Conservation (phyloP, 2,329 filamentous ascomycete species). For the Xylaria sp. region DNA sequence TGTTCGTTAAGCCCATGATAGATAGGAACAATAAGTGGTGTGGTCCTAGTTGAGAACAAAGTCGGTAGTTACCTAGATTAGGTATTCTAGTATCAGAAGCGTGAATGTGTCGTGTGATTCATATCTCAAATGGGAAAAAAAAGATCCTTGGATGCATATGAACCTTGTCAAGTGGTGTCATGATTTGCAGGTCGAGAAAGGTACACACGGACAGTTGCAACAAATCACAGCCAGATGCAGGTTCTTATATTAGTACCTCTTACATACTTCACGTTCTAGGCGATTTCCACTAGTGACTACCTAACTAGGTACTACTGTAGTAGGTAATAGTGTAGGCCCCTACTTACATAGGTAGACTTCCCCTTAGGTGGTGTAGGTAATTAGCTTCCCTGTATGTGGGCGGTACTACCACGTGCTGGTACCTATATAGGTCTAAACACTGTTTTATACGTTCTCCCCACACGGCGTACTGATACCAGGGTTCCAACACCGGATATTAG, state of each 20-base stretch:
- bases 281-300: no score
- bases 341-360: no score
- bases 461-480: no score
- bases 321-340: no score
- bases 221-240: not conserved
- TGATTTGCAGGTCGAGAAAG: not conserved
- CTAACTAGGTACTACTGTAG: no score
- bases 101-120: constrained; percentile 28
- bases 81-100: not conserved
- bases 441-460: not conserved
- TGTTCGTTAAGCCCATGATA: constrained; percentile 12
- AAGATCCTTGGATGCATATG: not conserved
- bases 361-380: no score
- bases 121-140: constrained; percentile 22
- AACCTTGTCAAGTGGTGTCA: not conserved
- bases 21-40: not conserved
- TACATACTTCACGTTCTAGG: not conserved
- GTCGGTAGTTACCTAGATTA: no score
- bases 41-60: not conserved
- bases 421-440: not conserved
- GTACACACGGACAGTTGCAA: not conserved
- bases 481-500: not conserved
- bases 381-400: no score
- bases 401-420: no score
- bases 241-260: not conserved